Conservation (phyloP, 305 asterid genomes). For the Rubia balearica region DNA sequence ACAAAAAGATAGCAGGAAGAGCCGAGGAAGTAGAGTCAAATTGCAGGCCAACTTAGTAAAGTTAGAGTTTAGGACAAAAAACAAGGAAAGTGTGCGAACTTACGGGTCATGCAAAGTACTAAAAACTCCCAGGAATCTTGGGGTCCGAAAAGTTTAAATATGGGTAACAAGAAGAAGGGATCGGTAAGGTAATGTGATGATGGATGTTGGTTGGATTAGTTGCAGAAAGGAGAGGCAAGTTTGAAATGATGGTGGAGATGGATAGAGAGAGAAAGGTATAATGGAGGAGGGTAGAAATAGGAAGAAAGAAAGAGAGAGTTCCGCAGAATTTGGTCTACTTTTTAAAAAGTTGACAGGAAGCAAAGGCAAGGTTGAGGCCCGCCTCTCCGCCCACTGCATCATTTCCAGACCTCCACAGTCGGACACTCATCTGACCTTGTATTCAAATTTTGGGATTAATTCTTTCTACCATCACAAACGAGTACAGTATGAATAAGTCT, state of each 20-base stretch:
- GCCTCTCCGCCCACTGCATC: conserved; percentile 6
- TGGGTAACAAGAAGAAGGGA: neutral
- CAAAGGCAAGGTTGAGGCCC: conserved; percentile 19
- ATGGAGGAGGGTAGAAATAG: neutral
- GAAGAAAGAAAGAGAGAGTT: neutral
- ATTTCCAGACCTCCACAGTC: neutral
- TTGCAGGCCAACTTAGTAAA: conserved; percentile 10
- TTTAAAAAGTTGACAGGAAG: conserved; percentile 30
- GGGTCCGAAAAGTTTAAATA: conserved; percentile 14
- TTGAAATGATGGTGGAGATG: conserved; percentile 23
- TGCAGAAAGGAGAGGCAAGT: conserved; percentile 25
- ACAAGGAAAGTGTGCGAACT: conserved; percentile 22
- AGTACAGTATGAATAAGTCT: too few species aligned
- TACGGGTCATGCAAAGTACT: conserved; percentile 36
- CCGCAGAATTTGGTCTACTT: conserved; percentile 18
- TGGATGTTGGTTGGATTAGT: conserved; percentile 16
- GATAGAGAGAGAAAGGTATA: conserved; percentile 16
- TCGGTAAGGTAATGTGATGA: conserved; percentile 1
- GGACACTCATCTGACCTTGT: too few species aligned
- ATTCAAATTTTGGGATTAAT: too few species aligned
- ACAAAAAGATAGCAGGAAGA: conserved; percentile 12
- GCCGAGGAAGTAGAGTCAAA: conserved; percentile 4
- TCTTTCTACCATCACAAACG: too few species aligned
- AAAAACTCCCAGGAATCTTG: conserved; percentile 9
- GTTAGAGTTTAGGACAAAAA: conserved; percentile 9